Evolutionary conservation across 108 stramenopile species (phyloP).

Genomic region (Aureococcus anophagefferens): DNA sequence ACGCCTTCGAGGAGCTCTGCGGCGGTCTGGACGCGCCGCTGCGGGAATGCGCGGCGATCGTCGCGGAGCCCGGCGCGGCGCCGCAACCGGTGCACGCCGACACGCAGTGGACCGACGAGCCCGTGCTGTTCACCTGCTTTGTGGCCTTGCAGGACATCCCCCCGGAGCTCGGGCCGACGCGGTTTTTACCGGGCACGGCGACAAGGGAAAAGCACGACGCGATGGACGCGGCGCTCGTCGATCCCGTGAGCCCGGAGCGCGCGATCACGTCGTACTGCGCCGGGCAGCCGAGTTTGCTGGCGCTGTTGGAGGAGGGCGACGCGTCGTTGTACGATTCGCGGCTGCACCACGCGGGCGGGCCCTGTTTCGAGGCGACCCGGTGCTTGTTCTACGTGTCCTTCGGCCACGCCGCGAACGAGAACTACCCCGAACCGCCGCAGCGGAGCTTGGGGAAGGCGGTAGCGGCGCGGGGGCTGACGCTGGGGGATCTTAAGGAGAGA

Average conservation of each 20-base stretch:
- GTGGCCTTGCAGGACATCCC: slow-evolving; percentile 4
- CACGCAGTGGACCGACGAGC: not conserved
- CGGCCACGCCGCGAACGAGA: too few species aligned
- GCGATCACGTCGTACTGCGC: not conserved
- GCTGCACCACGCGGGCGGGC: slow-evolving; percentile 13
- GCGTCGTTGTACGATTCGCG: slow-evolving; percentile 20
- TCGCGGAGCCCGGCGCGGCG: not conserved
- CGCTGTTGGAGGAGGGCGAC: slow-evolving; percentile 16
- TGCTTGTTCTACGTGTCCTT: too few species aligned
- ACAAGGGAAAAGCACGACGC: not conserved
- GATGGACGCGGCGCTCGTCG: not conserved
- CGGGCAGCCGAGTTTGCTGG: not conserved
- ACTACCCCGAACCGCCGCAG: too few species aligned
- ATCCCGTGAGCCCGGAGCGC: too few species aligned
- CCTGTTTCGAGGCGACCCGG: too few species aligned
- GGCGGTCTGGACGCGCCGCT: not conserved
- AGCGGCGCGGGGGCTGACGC: too few species aligned
- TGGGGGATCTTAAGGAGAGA: too few species aligned
- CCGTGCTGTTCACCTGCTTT: not conserved
- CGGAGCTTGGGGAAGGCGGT: too few species aligned
- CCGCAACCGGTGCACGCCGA: slow-evolving; percentile 1
- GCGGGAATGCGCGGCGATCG: not conserved
- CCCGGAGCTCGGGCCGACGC: not conserved
- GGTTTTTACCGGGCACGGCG: too few species aligned
- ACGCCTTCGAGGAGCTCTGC: not conserved